Evolutionary conservation across 75 land plant species (phyloP).

Genomic region (Pinus taeda): DNA sequence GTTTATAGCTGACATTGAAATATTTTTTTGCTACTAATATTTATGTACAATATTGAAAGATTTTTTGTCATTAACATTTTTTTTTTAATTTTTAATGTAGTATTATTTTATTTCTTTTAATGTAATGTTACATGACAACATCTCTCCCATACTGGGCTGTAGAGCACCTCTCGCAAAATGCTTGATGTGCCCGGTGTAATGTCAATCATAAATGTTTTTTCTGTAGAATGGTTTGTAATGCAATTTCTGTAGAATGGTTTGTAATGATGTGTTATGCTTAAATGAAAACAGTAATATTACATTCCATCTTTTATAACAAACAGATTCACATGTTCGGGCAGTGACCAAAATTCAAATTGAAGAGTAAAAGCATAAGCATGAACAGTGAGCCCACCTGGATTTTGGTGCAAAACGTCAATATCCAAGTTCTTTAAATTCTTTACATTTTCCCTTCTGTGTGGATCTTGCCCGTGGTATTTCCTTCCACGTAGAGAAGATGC

Average conservation of each 20-base stretch:
- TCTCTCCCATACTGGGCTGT: too few species aligned
- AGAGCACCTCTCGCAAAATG: neutral
- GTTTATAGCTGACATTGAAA: too few species aligned
- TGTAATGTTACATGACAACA: too few species aligned
- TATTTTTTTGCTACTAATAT: too few species aligned
- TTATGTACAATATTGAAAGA: too few species aligned
- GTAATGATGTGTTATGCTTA: neutral
- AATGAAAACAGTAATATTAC: neutral
- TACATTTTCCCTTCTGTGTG: neutral
- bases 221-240: neutral
- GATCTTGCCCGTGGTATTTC: constrained; percentile 2
- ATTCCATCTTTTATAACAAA: neutral
- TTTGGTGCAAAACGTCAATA: constrained; percentile 10
- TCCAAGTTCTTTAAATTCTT: constrained; percentile 4
- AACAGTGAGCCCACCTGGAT: neutral
- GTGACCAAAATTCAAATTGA: too few species aligned
- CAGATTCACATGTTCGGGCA: neutral
- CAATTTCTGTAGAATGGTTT: neutral
- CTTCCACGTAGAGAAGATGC: neutral
- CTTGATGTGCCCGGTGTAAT: neutral
- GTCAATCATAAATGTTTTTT: neutral
- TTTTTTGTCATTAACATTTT: too few species aligned
- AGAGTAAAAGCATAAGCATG: neutral
- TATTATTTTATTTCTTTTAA: too few species aligned
- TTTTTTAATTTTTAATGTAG: too few species aligned